Conservation (phyloP, 2,329 filamentous ascomycete species). For the Fusarium continuum region DNA sequence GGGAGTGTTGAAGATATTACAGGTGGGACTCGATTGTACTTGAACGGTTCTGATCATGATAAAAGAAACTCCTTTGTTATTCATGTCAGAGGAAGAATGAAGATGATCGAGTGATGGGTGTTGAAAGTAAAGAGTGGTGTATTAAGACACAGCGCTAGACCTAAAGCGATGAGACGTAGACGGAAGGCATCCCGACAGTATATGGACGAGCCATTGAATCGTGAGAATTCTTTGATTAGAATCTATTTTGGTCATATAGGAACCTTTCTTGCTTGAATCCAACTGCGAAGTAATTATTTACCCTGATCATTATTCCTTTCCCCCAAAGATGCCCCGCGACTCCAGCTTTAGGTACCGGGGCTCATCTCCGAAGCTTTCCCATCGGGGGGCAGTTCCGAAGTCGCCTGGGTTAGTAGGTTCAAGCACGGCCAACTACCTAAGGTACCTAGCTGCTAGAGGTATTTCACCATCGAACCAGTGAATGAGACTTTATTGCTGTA, state of each 20-base stretch:
- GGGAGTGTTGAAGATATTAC: too few species aligned
- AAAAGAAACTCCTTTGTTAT: too few species aligned
- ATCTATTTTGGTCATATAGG: background rate
- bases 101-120: background rate
- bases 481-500: background rate
- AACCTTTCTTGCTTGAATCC: background rate
- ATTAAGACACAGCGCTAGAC: background rate
- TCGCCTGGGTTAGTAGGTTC: conserved; percentile 13
- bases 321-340: conserved; percentile 3
- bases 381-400: conserved; percentile 38
- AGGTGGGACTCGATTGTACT: too few species aligned
- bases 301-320: background rate
- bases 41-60: too few species aligned
- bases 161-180: background rate
- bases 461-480: conserved; percentile 1
- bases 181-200: background rate
- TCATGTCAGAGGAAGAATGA: too few species aligned
- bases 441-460: too few species aligned
- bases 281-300: conserved; percentile 12
- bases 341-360: conserved; percentile 20
- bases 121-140: too few species aligned
- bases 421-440: conserved; percentile 3
- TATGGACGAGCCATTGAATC: background rate
- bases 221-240: background rate
- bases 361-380: conserved; percentile 40